These are phyloP conservation scores for Licmophora abbreviata DNA, from an alignment of 108 stramenopile genomes.

Conservation along the genomic window DNA sequence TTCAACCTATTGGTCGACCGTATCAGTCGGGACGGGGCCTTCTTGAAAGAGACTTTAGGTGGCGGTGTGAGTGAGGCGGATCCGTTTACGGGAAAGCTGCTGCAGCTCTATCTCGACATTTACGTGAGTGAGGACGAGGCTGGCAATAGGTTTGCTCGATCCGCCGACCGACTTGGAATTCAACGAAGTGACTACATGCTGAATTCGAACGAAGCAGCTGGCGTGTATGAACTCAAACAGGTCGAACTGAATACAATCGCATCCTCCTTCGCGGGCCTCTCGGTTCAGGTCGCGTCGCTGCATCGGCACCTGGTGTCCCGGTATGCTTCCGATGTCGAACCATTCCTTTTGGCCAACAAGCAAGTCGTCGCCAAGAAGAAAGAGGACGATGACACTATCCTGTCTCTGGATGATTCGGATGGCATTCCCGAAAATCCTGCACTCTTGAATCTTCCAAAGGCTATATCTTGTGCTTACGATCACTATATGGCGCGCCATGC, in stretches of 20 bases:
- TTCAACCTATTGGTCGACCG: slow-evolving; percentile 85
- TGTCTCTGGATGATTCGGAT: slow-evolving; percentile 8
- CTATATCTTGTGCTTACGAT: slow-evolving; percentile 64
- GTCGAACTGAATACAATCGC: slow-evolving; percentile 99
- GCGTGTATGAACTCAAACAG: slow-evolving; percentile 60
- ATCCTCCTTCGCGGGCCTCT: slow-evolving; percentile 84
- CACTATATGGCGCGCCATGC: slow-evolving; percentile 41
- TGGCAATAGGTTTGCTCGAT: slow-evolving; percentile 25
- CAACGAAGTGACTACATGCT: slow-evolving; percentile 98
- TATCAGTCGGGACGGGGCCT: slow-evolving; percentile 74
- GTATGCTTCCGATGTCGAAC: slow-evolving; percentile 24
- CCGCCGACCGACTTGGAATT: slow-evolving; percentile 76
- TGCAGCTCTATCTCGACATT: slow-evolving; percentile 68
- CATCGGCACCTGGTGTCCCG: slow-evolving; percentile 60
- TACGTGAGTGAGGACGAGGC: slow-evolving; percentile 32
- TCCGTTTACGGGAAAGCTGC: slow-evolving; percentile 79
- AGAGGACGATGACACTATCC: not conserved
- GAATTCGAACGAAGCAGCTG: slow-evolving; percentile 20
- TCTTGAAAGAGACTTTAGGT: slow-evolving; percentile 49
- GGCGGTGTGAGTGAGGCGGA: slow-evolving; percentile 63
- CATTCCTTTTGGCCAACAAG: slow-evolving; percentile 44
- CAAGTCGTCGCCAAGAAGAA: slow-evolving; percentile 32
- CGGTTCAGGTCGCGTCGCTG: slow-evolving; percentile 53
- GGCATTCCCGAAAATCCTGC: slow-evolving; percentile 84
- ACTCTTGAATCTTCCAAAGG: slow-evolving; percentile 57